Conservation (phyloP, 805 yeast genomes). For the Candida maesae region DNA sequence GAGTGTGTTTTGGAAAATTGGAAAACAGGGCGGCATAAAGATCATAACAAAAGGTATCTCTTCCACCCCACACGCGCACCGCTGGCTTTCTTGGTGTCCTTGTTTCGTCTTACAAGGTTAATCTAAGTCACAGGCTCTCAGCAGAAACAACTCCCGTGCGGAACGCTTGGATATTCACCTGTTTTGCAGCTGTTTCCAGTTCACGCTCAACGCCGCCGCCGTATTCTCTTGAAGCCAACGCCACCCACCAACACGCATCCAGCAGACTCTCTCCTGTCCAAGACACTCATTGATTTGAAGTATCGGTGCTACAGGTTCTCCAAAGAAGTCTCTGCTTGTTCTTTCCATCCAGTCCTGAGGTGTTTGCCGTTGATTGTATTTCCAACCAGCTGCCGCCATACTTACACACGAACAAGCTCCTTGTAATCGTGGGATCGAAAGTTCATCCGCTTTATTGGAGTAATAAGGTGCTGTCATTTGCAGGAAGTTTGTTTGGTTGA, state of each 20-base stretch:
- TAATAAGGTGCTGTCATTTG: background rate
- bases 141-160: constrained; percentile 1
- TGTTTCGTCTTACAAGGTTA: constrained; percentile 7
- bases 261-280: background rate
- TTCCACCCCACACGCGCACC: constrained; percentile 3
- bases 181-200: constrained; percentile 4
- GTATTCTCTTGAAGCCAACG: constrained; percentile 3
- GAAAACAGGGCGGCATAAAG: constrained; percentile 2
- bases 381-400: background rate
- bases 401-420: background rate
- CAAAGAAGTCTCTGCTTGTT: too few species aligned
- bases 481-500: background rate
- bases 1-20: constrained; percentile 14
- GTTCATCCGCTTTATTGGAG: background rate
- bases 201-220: background rate
- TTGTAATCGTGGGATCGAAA: background rate
- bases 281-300: constrained; percentile 16
- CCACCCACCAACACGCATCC: constrained; percentile 8
- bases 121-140: constrained; percentile 4
- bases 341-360: too few species aligned
- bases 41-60: background rate
- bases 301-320: constrained; percentile 2
- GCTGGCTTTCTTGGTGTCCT: constrained; percentile 11
- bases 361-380: background rate
- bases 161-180: constrained; percentile 2